These are phyloP conservation scores for Fraxinus pennsylvanica DNA, from an alignment of 257 asterid species.

Conservation along the genomic window DNA sequence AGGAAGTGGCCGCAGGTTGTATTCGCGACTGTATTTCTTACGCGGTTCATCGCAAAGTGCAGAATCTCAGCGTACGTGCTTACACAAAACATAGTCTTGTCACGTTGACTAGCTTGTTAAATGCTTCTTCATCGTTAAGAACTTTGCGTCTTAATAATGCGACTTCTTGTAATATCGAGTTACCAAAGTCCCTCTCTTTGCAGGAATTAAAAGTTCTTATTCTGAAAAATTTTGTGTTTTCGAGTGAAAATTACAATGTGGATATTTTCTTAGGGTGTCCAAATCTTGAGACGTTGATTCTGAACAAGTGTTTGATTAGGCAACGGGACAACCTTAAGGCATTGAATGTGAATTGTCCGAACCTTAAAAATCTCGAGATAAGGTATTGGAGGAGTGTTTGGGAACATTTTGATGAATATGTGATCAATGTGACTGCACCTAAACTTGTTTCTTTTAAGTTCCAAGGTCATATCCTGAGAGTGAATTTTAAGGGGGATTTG, in stretches of 20 bases:
- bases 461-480: too few relatives aligned
- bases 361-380: neutral
- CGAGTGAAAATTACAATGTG: slow-evolving; percentile 29
- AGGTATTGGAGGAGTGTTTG: neutral
- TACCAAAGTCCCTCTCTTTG: slow-evolving; percentile 39
- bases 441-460: neutral
- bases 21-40: too few relatives aligned
- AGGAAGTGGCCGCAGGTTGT: too few relatives aligned
- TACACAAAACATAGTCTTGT: too few relatives aligned
- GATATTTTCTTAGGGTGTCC: slow-evolving; percentile 47
- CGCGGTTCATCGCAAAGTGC: too few relatives aligned
- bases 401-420: neutral
- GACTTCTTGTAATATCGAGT: slow-evolving; percentile 26
- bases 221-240: slow-evolving; percentile 46
- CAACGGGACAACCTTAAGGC: slow-evolving; percentile 14
- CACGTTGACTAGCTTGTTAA: neutral
- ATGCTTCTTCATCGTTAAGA: slow-evolving; percentile 25
- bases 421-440: neutral
- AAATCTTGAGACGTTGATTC: slow-evolving; percentile 41
- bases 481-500: too few relatives aligned
- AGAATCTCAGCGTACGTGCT: too few relatives aligned
- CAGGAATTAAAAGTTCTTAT: slow-evolving; percentile 39
- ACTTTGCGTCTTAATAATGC: slow-evolving; percentile 34
- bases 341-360: neutral
- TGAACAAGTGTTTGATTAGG: slow-evolving; percentile 43